Evolutionary conservation across 2,329 filamentous ascomycete species (phyloP), one percentile per base, ranked within the genome.

Genomic region (Neonectria ditissima): DNA sequence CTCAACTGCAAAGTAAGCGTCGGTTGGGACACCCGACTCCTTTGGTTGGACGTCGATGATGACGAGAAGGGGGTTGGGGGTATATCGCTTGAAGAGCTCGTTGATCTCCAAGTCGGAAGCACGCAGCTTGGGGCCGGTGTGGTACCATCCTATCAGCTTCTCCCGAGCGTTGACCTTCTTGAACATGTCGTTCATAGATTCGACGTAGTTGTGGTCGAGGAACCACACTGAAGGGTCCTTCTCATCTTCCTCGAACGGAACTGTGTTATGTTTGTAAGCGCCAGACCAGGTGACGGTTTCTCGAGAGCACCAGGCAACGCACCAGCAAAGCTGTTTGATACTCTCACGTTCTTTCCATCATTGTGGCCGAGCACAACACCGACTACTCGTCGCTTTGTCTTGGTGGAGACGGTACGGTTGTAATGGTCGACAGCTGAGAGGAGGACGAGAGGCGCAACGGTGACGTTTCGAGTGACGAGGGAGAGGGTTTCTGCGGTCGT

Each of bases 101-200:
- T 99, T 99, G 90, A 99, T 97, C 83, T 98, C 93, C 71, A 99
- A 84, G 85, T 99, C 96, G 48, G 96, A 97, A 59, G 94, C 95
- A 77, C 96, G 90, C 76, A 99, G 86, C 86, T 98, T 99, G 41
- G 96, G 96, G 44, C 96, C 96, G 20, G 96, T 97, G 82, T 99
- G 96, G 81, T 99, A 99, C 96, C 96, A 99, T 77, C 96, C 96
- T 86, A 99, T 97, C 79, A 99, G 87, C 89, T 98, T 98, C 84
- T 99, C 96, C 69, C 93, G 87, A 65, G 96, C 96, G 84, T 99
- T 99, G 86, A 99, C 94, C 84, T 98, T 98, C 86, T 99, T 99
- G 88, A 99, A 99, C 96, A 99, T 99, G 81, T 98, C 96, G 83
- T 96, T 97, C 96, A 99, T 99, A 73, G 91, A 93, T 82, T 99